Conservation (phyloP, 768 basidiomycete species). For the Xanthoconium purpureum region DNA sequence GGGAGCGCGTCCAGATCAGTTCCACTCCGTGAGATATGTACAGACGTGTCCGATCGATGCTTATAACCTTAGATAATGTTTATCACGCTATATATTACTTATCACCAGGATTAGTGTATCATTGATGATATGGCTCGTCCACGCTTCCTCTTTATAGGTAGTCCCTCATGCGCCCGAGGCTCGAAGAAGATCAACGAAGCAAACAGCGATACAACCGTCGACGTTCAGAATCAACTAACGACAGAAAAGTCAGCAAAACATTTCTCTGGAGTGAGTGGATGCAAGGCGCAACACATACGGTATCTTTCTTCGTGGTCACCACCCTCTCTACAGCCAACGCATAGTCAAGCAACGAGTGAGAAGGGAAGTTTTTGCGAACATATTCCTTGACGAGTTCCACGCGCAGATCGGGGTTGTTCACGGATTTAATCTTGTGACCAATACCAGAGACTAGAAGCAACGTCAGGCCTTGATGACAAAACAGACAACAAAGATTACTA, state of each 20-base stretch:
- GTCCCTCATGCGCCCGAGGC: conserved; percentile 93
- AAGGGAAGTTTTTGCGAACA: conserved; percentile 93
- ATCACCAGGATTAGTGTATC: too few relatives aligned
- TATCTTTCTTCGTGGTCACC: conserved; percentile 96
- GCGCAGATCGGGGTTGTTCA: conserved; percentile 92
- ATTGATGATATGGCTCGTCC: too few relatives aligned
- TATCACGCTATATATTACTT: too few relatives aligned
- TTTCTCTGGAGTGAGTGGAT: background rate
- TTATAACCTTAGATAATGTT: too few relatives aligned
- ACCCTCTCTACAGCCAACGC: conserved; percentile 97
- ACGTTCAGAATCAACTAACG: conserved; percentile 88
- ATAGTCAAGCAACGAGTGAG: conserved; percentile 88
- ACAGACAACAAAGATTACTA: conserved; percentile 30
- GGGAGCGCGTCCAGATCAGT: too few relatives aligned
- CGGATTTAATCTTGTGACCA: conserved; percentile 99
- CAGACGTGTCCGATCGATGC: too few relatives aligned
- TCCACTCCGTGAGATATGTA: too few relatives aligned
- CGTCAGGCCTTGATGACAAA: conserved; percentile 4
- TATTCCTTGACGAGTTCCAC: conserved; percentile 96
- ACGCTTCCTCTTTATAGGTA: too few relatives aligned
- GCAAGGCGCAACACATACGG: conserved; percentile 39
- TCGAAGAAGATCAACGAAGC: conserved; percentile 91
- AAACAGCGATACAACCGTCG: conserved; percentile 93
- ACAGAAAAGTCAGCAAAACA: background rate
- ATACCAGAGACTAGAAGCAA: conserved; percentile 79